Base-by-base conservation (phyloP, 2,329 filamentous ascomycete species). In the Cladosporium halotolerans region DNA sequence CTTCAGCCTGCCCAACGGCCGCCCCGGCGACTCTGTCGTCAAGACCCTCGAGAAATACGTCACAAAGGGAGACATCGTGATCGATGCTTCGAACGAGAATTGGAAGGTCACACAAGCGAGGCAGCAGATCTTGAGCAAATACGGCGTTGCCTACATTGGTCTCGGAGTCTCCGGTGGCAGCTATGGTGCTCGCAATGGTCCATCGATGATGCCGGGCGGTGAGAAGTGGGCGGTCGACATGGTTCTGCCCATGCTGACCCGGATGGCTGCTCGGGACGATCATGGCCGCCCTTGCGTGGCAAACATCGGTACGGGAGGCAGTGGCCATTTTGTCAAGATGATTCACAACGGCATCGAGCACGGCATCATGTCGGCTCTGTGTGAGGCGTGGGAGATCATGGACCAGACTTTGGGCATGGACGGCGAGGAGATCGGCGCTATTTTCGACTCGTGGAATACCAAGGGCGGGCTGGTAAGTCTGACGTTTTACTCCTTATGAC, bases 261-360 rank as follows among this genome's bases (percentile, higher is more conserved):
- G 68, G 32, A 73, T 82, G 51, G 72, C 79, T 0, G 79, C 79
- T 3, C 79, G 78, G 57, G 78, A 79, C 46, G 63, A 63, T 18
- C 68, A 73, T 1, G 76, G 77, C 0, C 70, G 66, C 9, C 76
- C 79, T 0, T 83, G 80, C 57, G 76, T 79, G 2, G 72, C 68
- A 1, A 70, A 72, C 23, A 70, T 81, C 44, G 80, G 80, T 0
- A 73, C 75, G 0, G 74, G 73, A 0, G 80, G 80, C 4, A 73
- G 75, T 3, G 80, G 80, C 0, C 80, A 84, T 61, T 83, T 78
- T 57, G 78, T 83, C 7, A 84, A 84, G 68, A 83, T 83, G 79
- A 73, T 82, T 2, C 80, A 84, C 60, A 82, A 83, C 56, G 80
- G 79, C 0, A 83, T 83, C 52, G 80, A 84, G 60, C 79, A 82